Evolutionary conservation across 352 stramenopile species (phyloP).

Genomic region (Thraustotheca clavata): DNA sequence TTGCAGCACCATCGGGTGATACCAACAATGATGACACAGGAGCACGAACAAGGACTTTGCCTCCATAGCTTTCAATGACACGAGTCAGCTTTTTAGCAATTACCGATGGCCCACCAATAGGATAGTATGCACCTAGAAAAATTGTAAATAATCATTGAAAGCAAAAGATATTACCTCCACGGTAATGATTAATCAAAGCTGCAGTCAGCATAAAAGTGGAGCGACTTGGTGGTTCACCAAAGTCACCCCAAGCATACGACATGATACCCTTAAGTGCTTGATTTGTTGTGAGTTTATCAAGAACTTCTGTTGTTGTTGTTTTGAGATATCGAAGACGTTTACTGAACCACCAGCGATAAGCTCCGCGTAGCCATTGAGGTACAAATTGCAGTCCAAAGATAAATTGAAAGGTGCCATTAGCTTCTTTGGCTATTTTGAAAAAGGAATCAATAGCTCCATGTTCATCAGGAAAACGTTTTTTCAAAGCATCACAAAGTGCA

Average conservation of each 20-base stretch:
- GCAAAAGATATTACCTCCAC: conserved; percentile 1
- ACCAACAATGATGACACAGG: conserved; percentile 31
- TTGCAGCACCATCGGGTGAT: conserved; percentile 17
- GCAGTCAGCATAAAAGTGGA: conserved; percentile 30
- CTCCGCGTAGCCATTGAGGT: conserved; percentile 22
- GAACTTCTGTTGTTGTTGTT: conserved; percentile 28
- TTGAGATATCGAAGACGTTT: conserved; percentile 24
- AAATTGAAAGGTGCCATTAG: not conserved
- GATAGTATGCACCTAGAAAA: conserved; percentile 29
- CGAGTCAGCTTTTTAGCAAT: conserved; percentile 28
- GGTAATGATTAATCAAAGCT: conserved; percentile 29
- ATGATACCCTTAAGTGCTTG: conserved; percentile 26
- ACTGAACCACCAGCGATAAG: conserved; percentile 20
- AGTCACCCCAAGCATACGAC: conserved; percentile 30
- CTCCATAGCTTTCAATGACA: conserved; percentile 28
- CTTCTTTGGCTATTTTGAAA: not conserved
- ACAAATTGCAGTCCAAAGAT: conserved; percentile 23
- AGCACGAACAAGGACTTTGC: conserved; percentile 32
- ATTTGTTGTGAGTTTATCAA: conserved; percentile 29
- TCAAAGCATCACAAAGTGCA: not conserved
- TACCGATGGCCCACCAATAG: conserved; percentile 26
- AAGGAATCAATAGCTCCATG: conserved; percentile 20
- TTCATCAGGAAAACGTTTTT: conserved; percentile 20
- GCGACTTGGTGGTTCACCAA: conserved; percentile 25
- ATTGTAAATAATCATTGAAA: not conserved